A percentile compares a stretch with the other conserved stretches of the same genome.
Evolutionary conservation across 768 basidiomycete species (phyloP).

Genomic region (Amylocystis lapponica): DNA sequence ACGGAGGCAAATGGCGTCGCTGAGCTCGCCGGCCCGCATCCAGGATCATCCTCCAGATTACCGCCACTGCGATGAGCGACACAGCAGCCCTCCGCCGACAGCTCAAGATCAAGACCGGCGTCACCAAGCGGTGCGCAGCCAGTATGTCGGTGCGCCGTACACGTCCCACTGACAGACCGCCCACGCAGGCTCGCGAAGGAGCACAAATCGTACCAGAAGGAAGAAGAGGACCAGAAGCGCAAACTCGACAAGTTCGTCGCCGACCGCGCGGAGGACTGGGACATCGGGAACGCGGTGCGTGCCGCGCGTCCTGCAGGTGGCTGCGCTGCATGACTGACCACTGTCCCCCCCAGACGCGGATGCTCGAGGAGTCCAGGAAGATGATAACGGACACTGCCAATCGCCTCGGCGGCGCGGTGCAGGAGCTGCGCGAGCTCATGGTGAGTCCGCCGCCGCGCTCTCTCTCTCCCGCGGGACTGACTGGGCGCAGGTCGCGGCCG

Average conservation of each 20-base stretch:
- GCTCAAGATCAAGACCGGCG: conserved; percentile 72
- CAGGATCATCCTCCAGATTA: no score
- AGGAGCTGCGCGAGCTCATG: conserved; percentile 58
- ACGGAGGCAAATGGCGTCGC: no score
- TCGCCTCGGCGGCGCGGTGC: conserved; percentile 56
- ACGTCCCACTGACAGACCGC: neutral
- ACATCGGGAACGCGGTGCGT: conserved; percentile 68
- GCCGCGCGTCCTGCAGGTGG: no score
- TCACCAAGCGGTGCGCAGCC: conserved; percentile 50
- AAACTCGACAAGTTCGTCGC: conserved; percentile 59
- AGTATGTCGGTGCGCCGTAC: neutral
- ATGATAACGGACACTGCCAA: conserved; percentile 68
- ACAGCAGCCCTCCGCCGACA: conserved; percentile 48
- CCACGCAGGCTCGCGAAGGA: conserved; percentile 49
- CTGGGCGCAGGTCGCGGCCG: conserved; percentile 41
- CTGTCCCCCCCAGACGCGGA: conserved; percentile 40
- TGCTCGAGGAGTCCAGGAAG: conserved; percentile 73
- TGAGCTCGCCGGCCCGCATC: no score
- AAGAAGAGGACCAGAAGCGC: conserved; percentile 50
- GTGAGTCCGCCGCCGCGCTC: conserved; percentile 61
- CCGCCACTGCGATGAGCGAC: conserved; percentile 45
- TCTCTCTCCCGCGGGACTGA: neutral
- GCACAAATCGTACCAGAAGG: conserved; percentile 55
- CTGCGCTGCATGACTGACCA: no score
- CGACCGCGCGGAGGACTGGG: conserved; percentile 64